phyloP scores from a whole-genome alignment of 345 rosid species.

The Eucalyptus leucophloia region DNA sequence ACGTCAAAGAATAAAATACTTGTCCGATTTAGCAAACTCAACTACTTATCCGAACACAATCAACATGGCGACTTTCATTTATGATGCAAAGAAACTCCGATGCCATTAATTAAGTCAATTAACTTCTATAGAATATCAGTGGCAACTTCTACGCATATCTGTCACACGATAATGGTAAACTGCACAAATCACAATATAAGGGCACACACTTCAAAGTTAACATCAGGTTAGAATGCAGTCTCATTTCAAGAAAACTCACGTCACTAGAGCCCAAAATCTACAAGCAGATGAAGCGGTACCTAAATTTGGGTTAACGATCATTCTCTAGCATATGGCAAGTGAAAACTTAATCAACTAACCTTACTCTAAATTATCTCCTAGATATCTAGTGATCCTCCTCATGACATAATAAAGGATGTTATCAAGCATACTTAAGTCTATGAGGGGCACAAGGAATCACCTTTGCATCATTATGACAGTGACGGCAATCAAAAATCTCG shows the following conservation, averaged over 20 bases:
- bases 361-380: background rate
- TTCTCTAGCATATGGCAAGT: background rate
- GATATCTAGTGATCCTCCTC: background rate
- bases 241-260: background rate
- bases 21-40: background rate
- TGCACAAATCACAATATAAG: background rate
- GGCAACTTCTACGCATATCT: background rate
- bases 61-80: background rate
- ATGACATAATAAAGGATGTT: background rate
- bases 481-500: conserved; percentile 76
- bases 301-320: background rate
- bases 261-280: background rate
- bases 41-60: background rate
- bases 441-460: conserved; percentile 1
- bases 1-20: background rate
- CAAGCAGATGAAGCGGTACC: background rate
- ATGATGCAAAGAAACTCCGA: background rate
- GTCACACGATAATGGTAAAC: background rate
- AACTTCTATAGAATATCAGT: background rate
- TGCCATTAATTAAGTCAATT: background rate
- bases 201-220: background rate
- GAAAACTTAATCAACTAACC: background rate
- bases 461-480: conserved; percentile 81
- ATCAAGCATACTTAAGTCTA: background rate
- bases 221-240: background rate